These are phyloP conservation scores for Xylariaceae sp. DNA, from an alignment of 2,329 filamentous ascomycete genomes.

Conservation along the genomic window DNA sequence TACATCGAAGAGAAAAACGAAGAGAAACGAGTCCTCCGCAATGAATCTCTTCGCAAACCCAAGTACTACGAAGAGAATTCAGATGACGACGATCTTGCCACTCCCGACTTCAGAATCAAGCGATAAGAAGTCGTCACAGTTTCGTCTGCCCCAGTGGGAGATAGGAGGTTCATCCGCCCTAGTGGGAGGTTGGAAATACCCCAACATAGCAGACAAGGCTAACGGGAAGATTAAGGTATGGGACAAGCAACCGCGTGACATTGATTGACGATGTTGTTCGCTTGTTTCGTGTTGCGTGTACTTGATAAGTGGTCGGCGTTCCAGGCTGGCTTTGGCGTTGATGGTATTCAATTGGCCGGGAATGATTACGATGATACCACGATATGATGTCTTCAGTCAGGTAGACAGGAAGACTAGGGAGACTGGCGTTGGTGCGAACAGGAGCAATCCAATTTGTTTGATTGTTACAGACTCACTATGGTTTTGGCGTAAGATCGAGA, in stretches of 20 bases:
- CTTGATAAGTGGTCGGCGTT: not conserved
- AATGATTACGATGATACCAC: slow-evolving; percentile 12
- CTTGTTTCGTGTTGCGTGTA: not conserved
- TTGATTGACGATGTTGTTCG: not conserved
- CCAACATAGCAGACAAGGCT: not conserved
- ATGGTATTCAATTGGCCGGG: not conserved
- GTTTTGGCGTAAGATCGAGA: no score
- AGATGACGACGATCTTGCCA: not conserved
- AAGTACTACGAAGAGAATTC: slow-evolving; percentile 9
- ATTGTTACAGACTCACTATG: no score
- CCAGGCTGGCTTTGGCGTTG: slow-evolving; percentile 2
- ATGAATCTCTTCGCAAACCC: slow-evolving; percentile 10
- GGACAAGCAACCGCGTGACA: no score
- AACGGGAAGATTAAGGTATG: not conserved
- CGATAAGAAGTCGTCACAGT: no score
- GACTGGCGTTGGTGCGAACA: no score
- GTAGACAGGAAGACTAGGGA: not conserved
- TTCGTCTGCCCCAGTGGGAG: no score
- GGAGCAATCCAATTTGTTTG: no score
- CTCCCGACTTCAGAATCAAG: no score
- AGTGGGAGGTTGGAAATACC: no score
- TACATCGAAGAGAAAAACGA: slow-evolving; percentile 8
- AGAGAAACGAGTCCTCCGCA: no score
- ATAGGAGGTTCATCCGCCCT: no score
- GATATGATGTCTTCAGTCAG: not conserved